Conservation (phyloP, 352 stramenopile genomes). For the Phytopythium kandeliae region DNA sequence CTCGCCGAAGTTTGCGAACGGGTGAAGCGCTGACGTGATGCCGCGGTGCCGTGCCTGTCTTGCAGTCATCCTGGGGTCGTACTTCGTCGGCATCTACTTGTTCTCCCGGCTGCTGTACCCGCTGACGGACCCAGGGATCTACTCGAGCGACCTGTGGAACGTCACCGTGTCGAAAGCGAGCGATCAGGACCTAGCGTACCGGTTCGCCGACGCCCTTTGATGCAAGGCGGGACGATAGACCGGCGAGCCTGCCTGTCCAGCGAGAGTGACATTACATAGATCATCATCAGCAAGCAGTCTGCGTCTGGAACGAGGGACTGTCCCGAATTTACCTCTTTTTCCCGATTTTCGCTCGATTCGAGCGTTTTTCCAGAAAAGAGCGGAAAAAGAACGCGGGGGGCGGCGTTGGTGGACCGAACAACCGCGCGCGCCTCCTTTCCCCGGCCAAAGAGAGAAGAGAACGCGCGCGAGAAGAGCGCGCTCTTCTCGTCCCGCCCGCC, state of each 20-base stretch:
- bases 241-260: no score
- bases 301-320: not conserved
- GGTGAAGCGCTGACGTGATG: not conserved
- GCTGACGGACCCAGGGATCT: conserved; percentile 73
- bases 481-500: not conserved
- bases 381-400: conserved; percentile 2
- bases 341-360: not conserved
- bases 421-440: not conserved
- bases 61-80: conserved; percentile 66
- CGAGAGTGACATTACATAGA: conserved; percentile 8
- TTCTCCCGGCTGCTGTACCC: conserved; percentile 75
- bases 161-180: conserved; percentile 39
- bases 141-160: conserved; percentile 80
- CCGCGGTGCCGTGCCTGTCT: conserved; percentile 3
- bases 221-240: no score
- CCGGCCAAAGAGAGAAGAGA: not conserved
- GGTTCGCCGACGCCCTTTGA: conserved; percentile 36
- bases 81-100: conserved; percentile 79
- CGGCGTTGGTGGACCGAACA: not conserved
- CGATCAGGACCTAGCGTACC: conserved; percentile 36
- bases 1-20: not conserved
- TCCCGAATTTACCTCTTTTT: not conserved
- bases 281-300: no score
- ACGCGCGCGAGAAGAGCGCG: not conserved
- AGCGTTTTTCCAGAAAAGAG: not conserved